phyloP scores from a whole-genome alignment of 163 green algal species.

The Chlamydomonas reinhardtii region DNA sequence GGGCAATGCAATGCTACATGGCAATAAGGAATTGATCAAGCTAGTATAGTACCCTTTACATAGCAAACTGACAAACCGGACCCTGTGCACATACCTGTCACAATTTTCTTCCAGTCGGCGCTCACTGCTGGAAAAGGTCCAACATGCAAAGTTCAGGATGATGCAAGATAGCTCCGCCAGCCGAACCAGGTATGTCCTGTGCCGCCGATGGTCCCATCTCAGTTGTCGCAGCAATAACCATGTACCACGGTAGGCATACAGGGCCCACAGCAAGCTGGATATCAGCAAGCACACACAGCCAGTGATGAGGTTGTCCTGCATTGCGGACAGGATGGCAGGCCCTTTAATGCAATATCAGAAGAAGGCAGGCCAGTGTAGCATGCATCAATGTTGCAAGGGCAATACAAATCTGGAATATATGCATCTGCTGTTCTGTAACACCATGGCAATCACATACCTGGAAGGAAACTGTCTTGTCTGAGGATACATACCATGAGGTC shows the following conservation, averaged over 20 bases:
- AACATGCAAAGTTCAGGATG: not conserved
- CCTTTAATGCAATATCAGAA: not conserved
- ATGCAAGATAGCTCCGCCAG: slow-evolving; percentile 17
- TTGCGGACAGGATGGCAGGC: not conserved
- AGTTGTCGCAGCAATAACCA: not conserved
- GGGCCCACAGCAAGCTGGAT: not conserved
- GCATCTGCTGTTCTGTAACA: not conserved
- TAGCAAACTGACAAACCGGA: too few relatives aligned
- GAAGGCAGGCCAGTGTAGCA: not conserved
- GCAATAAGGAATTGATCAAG: too few relatives aligned
- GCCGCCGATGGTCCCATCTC: slow-evolving; percentile 16
- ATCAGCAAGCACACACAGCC: not conserved
- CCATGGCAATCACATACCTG: too few relatives aligned
- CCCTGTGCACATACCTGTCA: not conserved
- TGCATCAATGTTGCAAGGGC: too few relatives aligned
- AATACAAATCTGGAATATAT: too few relatives aligned
- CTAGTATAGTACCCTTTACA: too few relatives aligned
- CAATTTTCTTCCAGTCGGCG: not conserved
- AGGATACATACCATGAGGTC: slow-evolving; percentile 20
- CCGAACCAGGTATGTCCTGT: not conserved
- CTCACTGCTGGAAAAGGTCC: slow-evolving; percentile 9
- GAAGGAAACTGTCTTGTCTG: too few relatives aligned
- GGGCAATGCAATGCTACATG: too few relatives aligned
- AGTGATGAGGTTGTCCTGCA: slow-evolving; percentile 8
- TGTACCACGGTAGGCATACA: not conserved